A percentile compares a stretch with the other conserved stretches of the same genome.
phyloP scores from a whole-genome alignment of 495 filamentous ascomycete genomes.

The Penicillium roqueforti region DNA sequence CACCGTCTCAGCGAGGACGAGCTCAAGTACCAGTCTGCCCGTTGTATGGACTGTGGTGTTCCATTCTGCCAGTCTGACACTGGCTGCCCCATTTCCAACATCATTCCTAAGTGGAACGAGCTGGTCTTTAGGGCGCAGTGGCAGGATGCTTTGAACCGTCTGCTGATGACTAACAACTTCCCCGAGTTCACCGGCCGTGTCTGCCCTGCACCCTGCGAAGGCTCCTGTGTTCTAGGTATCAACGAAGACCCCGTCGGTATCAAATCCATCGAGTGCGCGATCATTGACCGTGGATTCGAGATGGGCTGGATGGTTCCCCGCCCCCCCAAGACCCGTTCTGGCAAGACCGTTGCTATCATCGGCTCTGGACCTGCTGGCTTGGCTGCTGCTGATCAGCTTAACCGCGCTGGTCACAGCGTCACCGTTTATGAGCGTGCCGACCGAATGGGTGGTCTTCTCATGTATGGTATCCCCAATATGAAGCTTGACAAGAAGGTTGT shows the following conservation, averaged over 20 bases:
- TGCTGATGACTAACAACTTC: conserved; percentile 99
- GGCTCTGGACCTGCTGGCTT: conserved; percentile 94
- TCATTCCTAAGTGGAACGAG: conserved; percentile 99
- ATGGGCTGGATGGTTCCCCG: conserved; percentile 98
- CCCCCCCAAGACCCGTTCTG: conserved; percentile 75
- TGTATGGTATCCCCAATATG: conserved; percentile 99
- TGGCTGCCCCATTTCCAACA: conserved; percentile 97
- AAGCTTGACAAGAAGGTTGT: conserved; percentile 99
- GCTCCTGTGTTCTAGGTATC: conserved; percentile 95
- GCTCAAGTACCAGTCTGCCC: conserved; percentile 96
- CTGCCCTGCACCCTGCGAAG: conserved; percentile 96
- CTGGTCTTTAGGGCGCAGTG: conserved; percentile 90
- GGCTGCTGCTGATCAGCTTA: conserved; percentile 90
- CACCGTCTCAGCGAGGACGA: conserved; percentile 90
- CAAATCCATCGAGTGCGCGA: conserved; percentile 98
- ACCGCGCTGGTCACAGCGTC: conserved; percentile 85
- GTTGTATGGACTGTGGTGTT: conserved; percentile 99
- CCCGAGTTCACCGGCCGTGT: conserved; percentile 98
- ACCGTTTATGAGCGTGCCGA: conserved; percentile 97
- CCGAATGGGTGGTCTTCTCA: conserved; percentile 88
- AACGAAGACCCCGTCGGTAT: conserved; percentile 98
- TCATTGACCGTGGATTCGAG: conserved; percentile 98
- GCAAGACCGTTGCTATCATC: conserved; percentile 88
- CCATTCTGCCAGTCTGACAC: conserved; percentile 98
- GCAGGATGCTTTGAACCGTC: conserved; percentile 89